These are phyloP conservation scores for Gaultheria prostrata DNA, from an alignment of 148 eudicot species.

Conservation along the genomic window DNA sequence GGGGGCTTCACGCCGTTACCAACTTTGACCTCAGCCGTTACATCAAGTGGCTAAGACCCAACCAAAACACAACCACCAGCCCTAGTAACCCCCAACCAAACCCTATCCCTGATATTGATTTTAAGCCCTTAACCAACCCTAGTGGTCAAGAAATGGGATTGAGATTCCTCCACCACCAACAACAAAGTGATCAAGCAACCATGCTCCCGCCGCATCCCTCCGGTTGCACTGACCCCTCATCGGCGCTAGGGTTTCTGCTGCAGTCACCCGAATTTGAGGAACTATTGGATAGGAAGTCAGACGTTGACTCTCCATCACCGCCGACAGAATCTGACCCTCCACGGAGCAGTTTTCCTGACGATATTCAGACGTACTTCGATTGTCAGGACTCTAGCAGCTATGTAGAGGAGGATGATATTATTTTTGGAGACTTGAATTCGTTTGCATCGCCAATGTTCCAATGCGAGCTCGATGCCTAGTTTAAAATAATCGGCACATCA, in stretches of 20 bases:
- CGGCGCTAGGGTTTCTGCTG: slow-evolving; percentile 30
- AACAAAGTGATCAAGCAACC: slow-evolving; percentile 15
- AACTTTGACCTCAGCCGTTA: slow-evolving; percentile 87
- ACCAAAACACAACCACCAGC: slow-evolving; percentile 7
- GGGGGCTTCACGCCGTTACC: slow-evolving; percentile 81
- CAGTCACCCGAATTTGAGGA: slow-evolving; percentile 47
- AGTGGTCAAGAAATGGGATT: slow-evolving; percentile 23
- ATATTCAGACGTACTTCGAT: slow-evolving; percentile 54
- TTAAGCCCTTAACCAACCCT: slow-evolving; percentile 12
- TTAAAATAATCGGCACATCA: neutral
- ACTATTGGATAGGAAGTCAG: slow-evolving; percentile 28
- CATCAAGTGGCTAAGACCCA: slow-evolving; percentile 41
- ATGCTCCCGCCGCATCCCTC: slow-evolving; percentile 5
- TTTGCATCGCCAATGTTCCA: slow-evolving; percentile 37
- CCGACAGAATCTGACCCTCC: slow-evolving; percentile 29
- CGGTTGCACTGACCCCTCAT: slow-evolving; percentile 9
- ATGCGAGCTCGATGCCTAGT: slow-evolving; percentile 34
- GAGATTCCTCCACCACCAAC: slow-evolving; percentile 17
- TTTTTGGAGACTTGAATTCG: slow-evolving; percentile 38
- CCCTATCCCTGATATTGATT: slow-evolving; percentile 15
- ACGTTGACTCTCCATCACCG: slow-evolving; percentile 11
- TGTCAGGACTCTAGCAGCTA: slow-evolving; percentile 35
- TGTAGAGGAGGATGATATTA: slow-evolving; percentile 36
- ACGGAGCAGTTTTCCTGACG: slow-evolving; percentile 50
- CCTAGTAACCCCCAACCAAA: slow-evolving; percentile 19